A percentile compares a stretch with the other conserved stretches of the same genome.
phyloP scores from a whole-genome alignment of 2,329 filamentous ascomycete species.

The Venturiaceae sp. region DNA sequence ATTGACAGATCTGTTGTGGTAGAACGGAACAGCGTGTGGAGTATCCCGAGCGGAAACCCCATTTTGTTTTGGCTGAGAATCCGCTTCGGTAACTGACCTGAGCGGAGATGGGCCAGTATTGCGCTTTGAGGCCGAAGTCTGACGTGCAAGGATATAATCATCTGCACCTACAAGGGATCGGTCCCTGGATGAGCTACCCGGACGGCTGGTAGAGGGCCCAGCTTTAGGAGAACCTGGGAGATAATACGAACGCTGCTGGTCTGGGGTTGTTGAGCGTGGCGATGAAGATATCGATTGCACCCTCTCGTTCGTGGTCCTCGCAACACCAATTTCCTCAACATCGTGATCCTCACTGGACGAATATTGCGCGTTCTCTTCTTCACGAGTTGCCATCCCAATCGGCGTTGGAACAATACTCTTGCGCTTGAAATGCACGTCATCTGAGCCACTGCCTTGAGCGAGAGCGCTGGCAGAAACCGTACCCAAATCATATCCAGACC shows the following conservation, averaged over 20 bases:
- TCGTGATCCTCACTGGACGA: conserved; percentile 6
- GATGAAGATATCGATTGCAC: conserved; percentile 12
- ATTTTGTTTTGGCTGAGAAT: neutral
- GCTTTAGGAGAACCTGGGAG: conserved; percentile 3
- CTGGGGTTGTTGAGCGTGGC: conserved; percentile 9
- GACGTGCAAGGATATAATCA: neutral
- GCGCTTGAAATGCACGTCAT: neutral
- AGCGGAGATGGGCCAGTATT: conserved; percentile 2
- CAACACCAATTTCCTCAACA: conserved; percentile 28
- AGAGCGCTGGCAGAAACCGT: neutral
- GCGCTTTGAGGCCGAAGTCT: neutral
- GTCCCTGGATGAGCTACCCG: neutral
- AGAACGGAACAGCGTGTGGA: conserved; percentile 7
- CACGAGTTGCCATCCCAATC: conserved; percentile 15
- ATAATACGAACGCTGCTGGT: conserved; percentile 8
- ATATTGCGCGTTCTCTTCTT: conserved; percentile 10
- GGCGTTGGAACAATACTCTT: neutral
- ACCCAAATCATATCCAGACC: neutral
- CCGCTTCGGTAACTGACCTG: neutral
- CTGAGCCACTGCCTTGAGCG: too few relatives aligned
- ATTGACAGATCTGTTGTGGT: neutral
- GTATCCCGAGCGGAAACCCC: neutral
- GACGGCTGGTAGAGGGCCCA: neutral
- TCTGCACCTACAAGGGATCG: neutral
- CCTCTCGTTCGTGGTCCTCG: conserved; percentile 29